Evolutionary conservation across 306 rosid species (phyloP), one percentile per base, ranked within the genome.

Genomic region (Pterocarpus santalinus): DNA sequence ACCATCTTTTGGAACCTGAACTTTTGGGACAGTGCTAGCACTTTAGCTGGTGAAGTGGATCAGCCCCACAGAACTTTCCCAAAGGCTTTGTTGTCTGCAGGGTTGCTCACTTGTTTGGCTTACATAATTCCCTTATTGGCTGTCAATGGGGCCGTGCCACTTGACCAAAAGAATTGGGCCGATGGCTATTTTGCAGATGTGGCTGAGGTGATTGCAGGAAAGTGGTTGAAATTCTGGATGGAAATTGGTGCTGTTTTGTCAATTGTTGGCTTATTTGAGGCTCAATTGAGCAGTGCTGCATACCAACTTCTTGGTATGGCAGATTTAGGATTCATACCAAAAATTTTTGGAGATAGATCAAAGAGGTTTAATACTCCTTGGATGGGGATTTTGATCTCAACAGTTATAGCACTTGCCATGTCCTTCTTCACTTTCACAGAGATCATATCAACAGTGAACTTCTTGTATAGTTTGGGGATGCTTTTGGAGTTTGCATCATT

Each of bases 401-500:
- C 98, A 16, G 1, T 88, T 15, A 63, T 92, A 43, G 71, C 90
- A 7, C 80, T 92, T 14, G 67, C 61, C 3, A 82, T 88, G 72
- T 77, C 93, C 0, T 83, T 65, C 58, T 80, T 92, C 30, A 51
- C 82, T 34, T 94, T 92, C 41, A 55, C 83, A 8, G 87, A 87
- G 10, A 90, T 94, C 11, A 89, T 94, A 39, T 90, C 97, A 3
- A 86, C 94, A 0, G 93, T 89, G 7, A 94, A 94, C 79, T 94
- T 94, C 74, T 78, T 94, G 89, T 94, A 92, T 61, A 89, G 98
- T 80, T 87, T 94, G 80, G 97, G 98, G n/a, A 92, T 94, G 98
- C 81, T 92, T 35, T 82, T 94, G 86, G 98, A 94, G 60, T 92
- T 92, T 80, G 90, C 94, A 4, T 87, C 96, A 69, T 92, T 82